These are phyloP conservation scores for Trypanosoma cruzi DNA, from an alignment of 208 protist genomes.

Conservation along the genomic window DNA sequence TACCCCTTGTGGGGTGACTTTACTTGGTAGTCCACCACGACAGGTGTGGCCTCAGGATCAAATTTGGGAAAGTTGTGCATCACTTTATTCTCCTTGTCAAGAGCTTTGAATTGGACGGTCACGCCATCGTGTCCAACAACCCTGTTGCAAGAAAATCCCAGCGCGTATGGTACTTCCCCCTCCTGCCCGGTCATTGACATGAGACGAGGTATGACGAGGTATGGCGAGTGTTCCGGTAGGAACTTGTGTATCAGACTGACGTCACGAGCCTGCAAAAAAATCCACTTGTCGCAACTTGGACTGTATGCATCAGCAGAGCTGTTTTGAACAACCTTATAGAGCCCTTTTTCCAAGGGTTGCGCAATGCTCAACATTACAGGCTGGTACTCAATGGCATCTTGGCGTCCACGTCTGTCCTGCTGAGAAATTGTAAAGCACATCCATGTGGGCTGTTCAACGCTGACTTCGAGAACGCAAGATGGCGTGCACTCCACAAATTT, in stretches of 20 bases:
- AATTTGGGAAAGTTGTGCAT: conserved; percentile 89
- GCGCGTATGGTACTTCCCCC: conserved; percentile 49
- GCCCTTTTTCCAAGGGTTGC: conserved; percentile 41
- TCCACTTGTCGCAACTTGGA: conserved; percentile 74
- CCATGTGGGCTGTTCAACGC: conserved; percentile 58
- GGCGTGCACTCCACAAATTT: conserved; percentile 66
- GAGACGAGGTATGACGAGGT: conserved; percentile 74
- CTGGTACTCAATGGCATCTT: conserved; percentile 52
- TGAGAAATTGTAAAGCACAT: conserved; percentile 78
- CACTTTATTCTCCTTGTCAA: conserved; percentile 67
- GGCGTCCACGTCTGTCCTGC: conserved; percentile 61
- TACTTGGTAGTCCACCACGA: conserved; percentile 73
- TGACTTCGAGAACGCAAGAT: conserved; percentile 71
- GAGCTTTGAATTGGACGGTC: conserved; percentile 54
- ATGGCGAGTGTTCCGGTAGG: conserved; percentile 49
- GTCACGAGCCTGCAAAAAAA: conserved; percentile 82
- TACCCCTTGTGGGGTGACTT: conserved; percentile 50
- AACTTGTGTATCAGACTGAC: conserved; percentile 74
- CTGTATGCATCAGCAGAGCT: conserved; percentile 62
- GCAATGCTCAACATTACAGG: conserved; percentile 86
- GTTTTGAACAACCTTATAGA: conserved; percentile 79
- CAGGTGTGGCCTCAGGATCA: conserved; percentile 42
- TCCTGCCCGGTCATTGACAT: conserved; percentile 38
- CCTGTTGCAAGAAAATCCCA: conserved; percentile 58
- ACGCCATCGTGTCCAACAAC: conserved; percentile 55